phyloP scores from a whole-genome alignment of 345 rosid species.

The Stellera chamaejasme region DNA sequence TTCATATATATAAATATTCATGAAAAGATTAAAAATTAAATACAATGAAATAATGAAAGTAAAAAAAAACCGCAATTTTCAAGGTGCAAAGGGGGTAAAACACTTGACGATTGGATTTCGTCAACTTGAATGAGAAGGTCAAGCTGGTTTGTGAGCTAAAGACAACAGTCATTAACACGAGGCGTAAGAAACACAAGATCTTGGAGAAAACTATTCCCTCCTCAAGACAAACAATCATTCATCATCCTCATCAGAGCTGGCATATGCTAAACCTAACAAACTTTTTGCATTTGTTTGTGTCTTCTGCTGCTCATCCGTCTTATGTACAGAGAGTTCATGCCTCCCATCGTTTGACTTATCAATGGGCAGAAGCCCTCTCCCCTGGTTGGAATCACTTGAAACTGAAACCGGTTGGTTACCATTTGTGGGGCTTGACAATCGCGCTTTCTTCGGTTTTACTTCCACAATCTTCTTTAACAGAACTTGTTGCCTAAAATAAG shows the following conservation, averaged over 20 bases:
- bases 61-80: no score
- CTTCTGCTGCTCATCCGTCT: constrained; percentile 20
- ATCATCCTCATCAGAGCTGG: constrained; percentile 77
- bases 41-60: no score
- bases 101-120: no score
- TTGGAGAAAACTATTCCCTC: no score
- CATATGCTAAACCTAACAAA: constrained; percentile 77
- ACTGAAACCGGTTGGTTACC: constrained; percentile 18
- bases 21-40: no score
- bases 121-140: no score
- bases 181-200: no score
- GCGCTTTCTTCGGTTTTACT: constrained; percentile 69
- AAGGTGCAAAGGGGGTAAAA: no score
- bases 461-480: constrained; percentile 81
- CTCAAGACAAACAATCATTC: constrained; percentile 14
- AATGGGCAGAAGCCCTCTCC: constrained; percentile 12
- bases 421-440: constrained; percentile 25
- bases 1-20: no score
- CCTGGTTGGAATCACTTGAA: constrained; percentile 16
- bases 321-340: constrained; percentile 17
- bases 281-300: constrained; percentile 42
- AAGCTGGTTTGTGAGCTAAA: no score
- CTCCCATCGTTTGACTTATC: constrained; percentile 21
- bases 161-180: no score
- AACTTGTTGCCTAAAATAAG: constrained; percentile 68